Evolutionary conservation across 805 yeast species (phyloP).

Genomic region (Cyberlindnera euphorbiiphila): DNA sequence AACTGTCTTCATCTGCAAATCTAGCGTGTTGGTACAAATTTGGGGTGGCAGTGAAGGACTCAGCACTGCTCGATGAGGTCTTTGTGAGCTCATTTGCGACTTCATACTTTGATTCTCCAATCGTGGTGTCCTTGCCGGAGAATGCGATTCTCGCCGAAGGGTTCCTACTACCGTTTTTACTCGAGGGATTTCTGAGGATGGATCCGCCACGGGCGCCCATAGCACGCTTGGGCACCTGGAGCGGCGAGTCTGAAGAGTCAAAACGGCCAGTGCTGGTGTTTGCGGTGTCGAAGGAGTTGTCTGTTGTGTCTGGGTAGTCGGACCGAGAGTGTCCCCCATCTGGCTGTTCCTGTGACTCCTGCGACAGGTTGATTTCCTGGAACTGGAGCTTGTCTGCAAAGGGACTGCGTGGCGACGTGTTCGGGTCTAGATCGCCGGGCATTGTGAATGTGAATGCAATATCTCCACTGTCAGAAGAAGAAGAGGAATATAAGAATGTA

Average conservation of each 20-base stretch:
- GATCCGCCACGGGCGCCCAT: slow-evolving; percentile 18
- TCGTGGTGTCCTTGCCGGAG: slow-evolving; percentile 19
- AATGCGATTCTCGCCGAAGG: slow-evolving; percentile 24
- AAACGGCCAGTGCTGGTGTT: slow-evolving; percentile 3
- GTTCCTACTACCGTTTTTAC: slow-evolving; percentile 15
- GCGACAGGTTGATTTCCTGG: slow-evolving; percentile 26
- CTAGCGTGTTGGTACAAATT: slow-evolving; percentile 21
- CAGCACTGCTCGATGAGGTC: slow-evolving; percentile 14
- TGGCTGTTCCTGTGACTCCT: slow-evolving; percentile 11
- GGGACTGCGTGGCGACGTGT: slow-evolving; percentile 25
- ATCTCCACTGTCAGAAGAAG: no score
- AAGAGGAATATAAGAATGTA: neutral
- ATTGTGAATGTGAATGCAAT: no score
- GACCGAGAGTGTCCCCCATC: neutral
- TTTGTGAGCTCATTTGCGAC: slow-evolving; percentile 16
- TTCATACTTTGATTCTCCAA: slow-evolving; percentile 15
- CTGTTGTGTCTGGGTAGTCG: neutral
- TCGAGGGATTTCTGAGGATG: slow-evolving; percentile 20
- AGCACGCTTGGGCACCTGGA: slow-evolving; percentile 15
- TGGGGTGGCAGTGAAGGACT: slow-evolving; percentile 28
- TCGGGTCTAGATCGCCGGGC: slow-evolving; percentile 2
- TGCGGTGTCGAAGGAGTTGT: slow-evolving; percentile 8
- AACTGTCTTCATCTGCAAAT: slow-evolving; percentile 23
- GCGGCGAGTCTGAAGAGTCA: slow-evolving; percentile 4
- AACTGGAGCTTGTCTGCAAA: slow-evolving; percentile 25